phyloP scores from a whole-genome alignment of 306 rosid species.

The Delonix regia region DNA sequence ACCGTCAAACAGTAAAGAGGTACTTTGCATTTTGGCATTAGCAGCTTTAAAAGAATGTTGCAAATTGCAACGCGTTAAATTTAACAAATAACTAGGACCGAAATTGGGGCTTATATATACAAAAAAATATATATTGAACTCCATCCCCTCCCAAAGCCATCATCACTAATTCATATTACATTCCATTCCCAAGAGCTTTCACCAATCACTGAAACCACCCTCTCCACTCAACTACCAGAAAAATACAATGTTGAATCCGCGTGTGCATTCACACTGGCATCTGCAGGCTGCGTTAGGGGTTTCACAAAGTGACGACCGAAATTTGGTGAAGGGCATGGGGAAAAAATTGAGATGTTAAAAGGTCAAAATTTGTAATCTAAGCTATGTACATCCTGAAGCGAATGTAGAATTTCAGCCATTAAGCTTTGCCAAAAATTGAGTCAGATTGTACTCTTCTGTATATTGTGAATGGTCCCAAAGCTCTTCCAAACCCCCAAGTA shows the following conservation, averaged over 20 bases:
- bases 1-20: background rate
- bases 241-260: constrained; percentile 35
- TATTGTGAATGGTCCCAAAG: constrained; percentile 97
- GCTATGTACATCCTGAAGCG: constrained; percentile 55
- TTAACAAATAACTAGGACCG: constrained; percentile 32
- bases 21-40: constrained; percentile 1
- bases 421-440: constrained; percentile 86
- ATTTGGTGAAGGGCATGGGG: constrained; percentile 36
- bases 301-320: constrained; percentile 39
- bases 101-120: constrained; percentile 40
- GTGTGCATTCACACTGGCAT: constrained; percentile 1
- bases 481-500: constrained; percentile 94
- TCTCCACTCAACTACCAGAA: constrained; percentile 34
- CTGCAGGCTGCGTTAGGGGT: constrained; percentile 18
- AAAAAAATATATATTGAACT: constrained; percentile 27
- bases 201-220: constrained; percentile 35
- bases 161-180: constrained; percentile 41
- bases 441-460: constrained; percentile 89
- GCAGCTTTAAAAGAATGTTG: constrained; percentile 21
- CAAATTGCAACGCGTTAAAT: constrained; percentile 20
- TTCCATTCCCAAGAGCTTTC: constrained; percentile 32
- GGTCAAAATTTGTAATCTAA: constrained; percentile 53
- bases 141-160: constrained; percentile 46
- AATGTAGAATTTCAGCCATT: constrained; percentile 64
- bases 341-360: constrained; percentile 44